Base-by-base conservation (phyloP, 176 grass and related monocot genomes). In the Triticum timopheevii region DNA sequence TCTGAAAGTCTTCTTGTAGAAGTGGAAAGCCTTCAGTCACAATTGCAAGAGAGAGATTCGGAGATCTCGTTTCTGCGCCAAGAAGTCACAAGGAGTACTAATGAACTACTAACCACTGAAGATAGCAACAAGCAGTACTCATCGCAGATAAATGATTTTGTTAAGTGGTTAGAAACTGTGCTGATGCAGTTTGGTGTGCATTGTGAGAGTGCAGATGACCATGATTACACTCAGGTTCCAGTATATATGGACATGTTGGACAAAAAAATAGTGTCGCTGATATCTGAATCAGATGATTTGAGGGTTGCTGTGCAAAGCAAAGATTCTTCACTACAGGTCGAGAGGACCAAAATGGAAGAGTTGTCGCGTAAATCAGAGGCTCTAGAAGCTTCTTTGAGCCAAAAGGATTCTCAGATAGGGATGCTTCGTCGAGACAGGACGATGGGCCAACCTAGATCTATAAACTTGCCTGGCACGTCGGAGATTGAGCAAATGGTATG, bases 21-120 rank as follows among this genome's bases (percentile, higher is more conserved):
- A 87, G 93, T 98, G 28, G 97, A 98, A 91, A 91, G 87, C 84
- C 93, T 96, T 83, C 97, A 98, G 89, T 93, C 77, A 17, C 92
- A 94, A 85, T 82, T 98, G 81, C 93, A 94, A 87, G 89, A 82
- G 61, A 93, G 85, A 74, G 97, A 98, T 76, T 93, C 89, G 31
- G 97, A 98, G 65, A 91, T 96, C 52, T 98, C 97, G 69, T 98
- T 98, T 84, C 79, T 98, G 85, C 97, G 92, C 33, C 94, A 98
- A 73, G 97, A 98, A 87, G 83, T 96, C 79, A 96, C 97, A 62
- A 95, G 84, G 77, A 93, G 92, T 87, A 96, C 92, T 30, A 92
- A 96, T 73, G 92, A 98, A 88, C 89, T 98, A 74, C 86, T 98
- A 79, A 85, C 86, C 82, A 94, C 90, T 80, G 91, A 96, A 73